A percentile compares a stretch with the other conserved stretches of the same genome.
Evolutionary conservation across 164 flowering plant species (phyloP).

Genomic region (Magnolia changhungtana): DNA sequence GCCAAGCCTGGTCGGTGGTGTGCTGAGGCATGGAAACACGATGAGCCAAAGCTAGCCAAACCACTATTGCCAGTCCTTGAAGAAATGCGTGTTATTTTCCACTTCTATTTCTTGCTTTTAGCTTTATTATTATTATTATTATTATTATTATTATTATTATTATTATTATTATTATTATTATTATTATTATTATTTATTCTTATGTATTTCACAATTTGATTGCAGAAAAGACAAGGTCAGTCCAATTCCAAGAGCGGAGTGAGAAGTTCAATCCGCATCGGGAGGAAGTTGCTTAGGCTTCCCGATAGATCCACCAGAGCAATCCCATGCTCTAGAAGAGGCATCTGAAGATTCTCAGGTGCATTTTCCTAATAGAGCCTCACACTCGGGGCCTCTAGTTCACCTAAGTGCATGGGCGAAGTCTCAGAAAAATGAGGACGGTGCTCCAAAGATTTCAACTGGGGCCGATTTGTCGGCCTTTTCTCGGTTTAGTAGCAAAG

Average conservation of each 20-base stretch:
- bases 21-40: no score
- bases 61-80: neutral
- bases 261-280: slow-evolving; percentile 81
- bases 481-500: slow-evolving; percentile 65
- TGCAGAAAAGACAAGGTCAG: slow-evolving; percentile 78
- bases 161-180: no score
- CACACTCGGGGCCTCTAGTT: slow-evolving; percentile 92
- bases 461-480: slow-evolving; percentile 59
- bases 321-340: slow-evolving; percentile 59
- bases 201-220: neutral
- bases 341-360: slow-evolving; percentile 39
- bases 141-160: no score
- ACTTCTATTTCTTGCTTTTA: neutral
- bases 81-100: neutral
- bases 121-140: no score
- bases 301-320: slow-evolving; percentile 93
- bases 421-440: slow-evolving; percentile 53
- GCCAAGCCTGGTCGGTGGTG: neutral
- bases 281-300: slow-evolving; percentile 95
- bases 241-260: slow-evolving; percentile 78
- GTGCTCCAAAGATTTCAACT: slow-evolving; percentile 57
- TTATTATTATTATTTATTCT: neutral
- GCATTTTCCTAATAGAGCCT: slow-evolving; percentile 60
- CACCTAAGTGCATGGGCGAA: slow-evolving; percentile 79
- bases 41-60: neutral